Conservation (phyloP, 1,139 yeast genomes). For the Kurtzmaniella quercitrusa region DNA sequence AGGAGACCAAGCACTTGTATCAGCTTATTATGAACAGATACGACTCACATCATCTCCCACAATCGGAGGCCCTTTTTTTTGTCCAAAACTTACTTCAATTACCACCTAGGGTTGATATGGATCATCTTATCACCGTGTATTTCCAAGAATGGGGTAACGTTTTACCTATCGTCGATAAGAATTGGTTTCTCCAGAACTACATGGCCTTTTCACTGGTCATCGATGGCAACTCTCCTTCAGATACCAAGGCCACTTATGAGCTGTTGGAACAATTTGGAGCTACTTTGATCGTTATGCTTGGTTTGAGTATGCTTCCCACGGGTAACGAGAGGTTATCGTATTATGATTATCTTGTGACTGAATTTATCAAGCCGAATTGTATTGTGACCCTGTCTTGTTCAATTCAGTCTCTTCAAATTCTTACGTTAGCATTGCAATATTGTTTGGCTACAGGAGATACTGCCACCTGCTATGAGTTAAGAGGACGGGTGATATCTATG, state of each 20-base stretch:
- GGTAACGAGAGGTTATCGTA: slow-evolving; percentile 34
- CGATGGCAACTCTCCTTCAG: slow-evolving; percentile 18
- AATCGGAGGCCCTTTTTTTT: slow-evolving; percentile 39
- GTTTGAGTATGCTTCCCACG: slow-evolving; percentile 50
- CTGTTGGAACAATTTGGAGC: slow-evolving; percentile 59
- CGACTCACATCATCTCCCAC: slow-evolving; percentile 20
- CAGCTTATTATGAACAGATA: slow-evolving; percentile 28
- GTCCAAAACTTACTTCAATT: slow-evolving; percentile 41
- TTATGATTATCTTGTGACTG: slow-evolving; percentile 49
- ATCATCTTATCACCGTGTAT: slow-evolving; percentile 53
- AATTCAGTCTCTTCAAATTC: slow-evolving; percentile 65
- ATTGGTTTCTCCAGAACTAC: slow-evolving; percentile 58
- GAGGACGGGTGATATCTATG: slow-evolving; percentile 78
- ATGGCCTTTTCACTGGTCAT: slow-evolving; percentile 40
- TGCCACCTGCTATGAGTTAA: slow-evolving; percentile 65
- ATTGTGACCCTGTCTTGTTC: slow-evolving; percentile 54
- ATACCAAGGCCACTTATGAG: slow-evolving; percentile 18
- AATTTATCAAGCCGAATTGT: slow-evolving; percentile 50
- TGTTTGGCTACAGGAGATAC: slow-evolving; percentile 72
- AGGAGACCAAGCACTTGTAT: slow-evolving; percentile 13
- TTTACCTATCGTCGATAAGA: slow-evolving; percentile 66
- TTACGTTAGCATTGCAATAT: slow-evolving; percentile 66
- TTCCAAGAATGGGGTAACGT: slow-evolving; percentile 78
- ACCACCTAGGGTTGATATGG: slow-evolving; percentile 56
- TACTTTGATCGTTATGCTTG: slow-evolving; percentile 51